phyloP scores from a whole-genome alignment of 2,329 filamentous ascomycete species.

The Truncatella angustata region DNA sequence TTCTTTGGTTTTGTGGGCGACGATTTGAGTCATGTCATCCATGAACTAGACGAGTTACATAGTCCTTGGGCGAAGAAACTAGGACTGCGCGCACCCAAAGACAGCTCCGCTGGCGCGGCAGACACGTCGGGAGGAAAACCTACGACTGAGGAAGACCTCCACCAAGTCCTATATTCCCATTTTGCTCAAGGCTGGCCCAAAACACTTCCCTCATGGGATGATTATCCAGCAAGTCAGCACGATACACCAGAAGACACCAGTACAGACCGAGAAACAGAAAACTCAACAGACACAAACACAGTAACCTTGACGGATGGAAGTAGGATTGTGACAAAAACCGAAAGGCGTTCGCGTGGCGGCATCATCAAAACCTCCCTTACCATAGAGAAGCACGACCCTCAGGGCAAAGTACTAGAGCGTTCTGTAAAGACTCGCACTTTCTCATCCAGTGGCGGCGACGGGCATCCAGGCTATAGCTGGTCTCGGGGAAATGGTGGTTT shows the following conservation, averaged over 20 bases:
- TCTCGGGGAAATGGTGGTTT: background rate
- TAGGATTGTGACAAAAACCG: slow-evolving; percentile 16
- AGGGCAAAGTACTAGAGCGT: slow-evolving; percentile 2
- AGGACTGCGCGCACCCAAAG: background rate
- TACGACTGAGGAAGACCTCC: slow-evolving; percentile 15
- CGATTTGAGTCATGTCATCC: background rate
- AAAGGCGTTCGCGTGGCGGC: background rate
- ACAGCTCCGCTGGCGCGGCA: background rate
- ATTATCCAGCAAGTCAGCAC: background rate
- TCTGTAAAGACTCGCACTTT: background rate
- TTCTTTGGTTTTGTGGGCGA: background rate
- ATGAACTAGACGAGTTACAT: background rate
- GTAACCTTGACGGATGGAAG: slow-evolving; percentile 20
- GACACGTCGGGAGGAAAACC: background rate
- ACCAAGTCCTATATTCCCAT: slow-evolving; percentile 12
- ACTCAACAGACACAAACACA: slow-evolving; percentile 10
- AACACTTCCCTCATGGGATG: background rate
- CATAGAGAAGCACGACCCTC: slow-evolving; percentile 4
- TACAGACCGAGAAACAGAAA: background rate
- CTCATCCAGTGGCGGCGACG: background rate
- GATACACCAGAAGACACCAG: too few relatives aligned
- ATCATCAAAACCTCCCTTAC: background rate
- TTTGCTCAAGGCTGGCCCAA: slow-evolving; percentile 6
- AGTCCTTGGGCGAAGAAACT: background rate
- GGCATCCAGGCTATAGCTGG: background rate